phyloP scores from a whole-genome alignment of 1,139 yeast genomes.

The Magnusiomyces ingens region DNA sequence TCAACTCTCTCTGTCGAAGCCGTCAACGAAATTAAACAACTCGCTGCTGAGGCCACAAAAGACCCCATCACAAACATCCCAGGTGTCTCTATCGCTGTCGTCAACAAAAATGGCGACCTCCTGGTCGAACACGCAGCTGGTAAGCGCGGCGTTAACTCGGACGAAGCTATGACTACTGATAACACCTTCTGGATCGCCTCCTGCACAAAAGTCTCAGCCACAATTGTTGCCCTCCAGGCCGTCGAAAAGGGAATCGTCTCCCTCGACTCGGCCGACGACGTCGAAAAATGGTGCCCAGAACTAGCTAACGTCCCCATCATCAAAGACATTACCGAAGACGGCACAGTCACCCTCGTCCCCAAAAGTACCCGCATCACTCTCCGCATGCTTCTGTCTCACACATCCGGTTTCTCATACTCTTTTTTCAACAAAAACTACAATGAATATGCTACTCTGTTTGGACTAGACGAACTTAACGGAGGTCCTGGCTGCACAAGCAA shows the following conservation, averaged over 20 bases:
- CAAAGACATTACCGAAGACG: conserved; percentile 36
- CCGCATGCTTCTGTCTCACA: conserved; percentile 45
- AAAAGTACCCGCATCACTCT: conserved; percentile 40
- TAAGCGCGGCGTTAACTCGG: conserved; percentile 21
- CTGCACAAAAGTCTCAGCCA: conserved; percentile 45
- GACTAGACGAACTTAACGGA: conserved; percentile 16
- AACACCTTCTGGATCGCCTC: conserved; percentile 39
- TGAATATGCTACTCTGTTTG: conserved; percentile 13
- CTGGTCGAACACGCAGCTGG: conserved; percentile 20
- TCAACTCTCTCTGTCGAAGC: conserved; percentile 12
- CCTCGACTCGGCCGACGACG: conserved; percentile 35
- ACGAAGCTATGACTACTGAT: conserved; percentile 28
- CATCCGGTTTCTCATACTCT: conserved; percentile 29
- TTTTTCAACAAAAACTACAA: conserved; percentile 28
- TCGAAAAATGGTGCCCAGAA: conserved; percentile 38
- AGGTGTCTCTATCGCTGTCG: conserved; percentile 13
- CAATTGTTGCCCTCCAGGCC: conserved; percentile 42
- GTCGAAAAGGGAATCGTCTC: conserved; percentile 41
- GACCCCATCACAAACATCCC: conserved; percentile 12
- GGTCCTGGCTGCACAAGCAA: conserved; percentile 18
- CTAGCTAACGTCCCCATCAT: conserved; percentile 39
- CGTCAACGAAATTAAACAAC: conserved; percentile 3
- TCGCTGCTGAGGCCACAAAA: conserved; percentile 29
- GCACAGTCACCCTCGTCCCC: conserved; percentile 34
- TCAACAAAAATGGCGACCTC: conserved; percentile 16